These are phyloP conservation scores for Stephanodiscus triporus DNA, from an alignment of 108 stramenopile genomes.

Conservation along the genomic window DNA sequence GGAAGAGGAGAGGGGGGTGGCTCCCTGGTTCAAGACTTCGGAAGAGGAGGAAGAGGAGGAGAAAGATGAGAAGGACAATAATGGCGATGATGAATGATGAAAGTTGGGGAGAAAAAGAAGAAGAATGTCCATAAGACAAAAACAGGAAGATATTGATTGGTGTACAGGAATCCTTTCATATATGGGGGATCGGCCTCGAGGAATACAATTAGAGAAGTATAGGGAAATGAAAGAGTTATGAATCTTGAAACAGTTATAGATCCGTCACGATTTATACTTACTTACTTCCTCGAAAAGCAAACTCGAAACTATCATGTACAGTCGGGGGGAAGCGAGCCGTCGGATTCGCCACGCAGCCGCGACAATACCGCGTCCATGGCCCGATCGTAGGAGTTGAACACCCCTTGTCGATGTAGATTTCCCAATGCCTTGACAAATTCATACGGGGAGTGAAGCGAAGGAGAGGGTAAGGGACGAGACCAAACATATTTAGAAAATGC, in stretches of 20 bases:
- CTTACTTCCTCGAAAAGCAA: not conserved
- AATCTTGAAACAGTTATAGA: too few relatives aligned
- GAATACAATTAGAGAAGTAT: too few relatives aligned
- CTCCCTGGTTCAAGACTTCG: slow-evolving; percentile 74
- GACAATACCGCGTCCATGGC: slow-evolving; percentile 69
- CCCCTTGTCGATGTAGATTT: slow-evolving; percentile 66
- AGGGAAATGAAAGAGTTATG: not conserved
- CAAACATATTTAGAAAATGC: too few relatives aligned
- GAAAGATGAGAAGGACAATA: not conserved
- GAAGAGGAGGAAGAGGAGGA: slow-evolving; percentile 45
- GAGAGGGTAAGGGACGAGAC: too few relatives aligned
- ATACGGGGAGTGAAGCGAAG: too few relatives aligned
- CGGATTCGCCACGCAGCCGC: slow-evolving; percentile 62
- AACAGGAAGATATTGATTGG: too few relatives aligned
- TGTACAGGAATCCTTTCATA: too few relatives aligned
- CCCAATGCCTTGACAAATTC: slow-evolving; percentile 37
- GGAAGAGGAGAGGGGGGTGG: slow-evolving; percentile 71
- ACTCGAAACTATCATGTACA: not conserved
- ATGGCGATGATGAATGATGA: too few relatives aligned
- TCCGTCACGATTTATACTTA: not conserved
- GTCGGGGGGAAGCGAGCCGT: slow-evolving; percentile 51
- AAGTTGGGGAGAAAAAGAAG: too few relatives aligned
- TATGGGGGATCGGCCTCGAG: too few relatives aligned
- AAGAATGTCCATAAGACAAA: too few relatives aligned
- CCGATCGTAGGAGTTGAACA: slow-evolving; percentile 54